Base-by-base conservation (phyloP, 495 filamentous ascomycete genomes). In the Trypethelium eluteriae region DNA sequence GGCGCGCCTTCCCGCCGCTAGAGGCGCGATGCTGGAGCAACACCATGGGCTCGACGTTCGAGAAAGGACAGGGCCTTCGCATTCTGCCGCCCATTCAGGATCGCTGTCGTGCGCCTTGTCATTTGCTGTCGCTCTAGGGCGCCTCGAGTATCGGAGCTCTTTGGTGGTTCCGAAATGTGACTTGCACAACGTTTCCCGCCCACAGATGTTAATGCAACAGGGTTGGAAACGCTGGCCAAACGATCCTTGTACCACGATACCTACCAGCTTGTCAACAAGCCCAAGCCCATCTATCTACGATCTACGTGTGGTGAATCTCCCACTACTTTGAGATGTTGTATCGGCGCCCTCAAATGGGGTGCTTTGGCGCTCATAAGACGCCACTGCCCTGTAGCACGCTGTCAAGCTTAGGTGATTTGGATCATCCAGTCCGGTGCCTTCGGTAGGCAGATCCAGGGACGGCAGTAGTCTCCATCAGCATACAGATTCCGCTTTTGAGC, bases 171-270 rank as follows among this genome's bases (percentile, higher is more conserved):
- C 53, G 53, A 18, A 36, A 34, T 59, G 53, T 59, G 53, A 59
- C 53, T 59, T 59, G 53, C 53, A 36, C 53, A 59, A 59, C 53
- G 53, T 59, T 59, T 59, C 32, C 41, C 25, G 25, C 53, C 34
- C 53, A 32, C 53, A 34, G 53, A 59, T 59, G 53, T 59, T 59
- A 18, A 59, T 59, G 53, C 53, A 59, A 36, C 5, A 36, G 32
- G 53, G 25, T 59, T 7, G 32, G 32, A 59, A 59, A 59, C 53
- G 36, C 18, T 59, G 53, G 53, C 53, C 53, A 59, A 14, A 59
- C 53, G 53, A 59, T 59, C 53, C 53, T 59, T 34, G 53, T 59
- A 59, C 53, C 53, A 59, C 36, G n/a, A 36, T 35, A 59, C 53
- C 32, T 35, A 59, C 53, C 32, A 36, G 18, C 25, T 32, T 32